A percentile compares a stretch with the other conserved stretches of the same genome.
These are phyloP conservation scores for Hypoxylon intermedium DNA, from an alignment of 495 filamentous ascomycete genomes.

Conservation along the genomic window DNA sequence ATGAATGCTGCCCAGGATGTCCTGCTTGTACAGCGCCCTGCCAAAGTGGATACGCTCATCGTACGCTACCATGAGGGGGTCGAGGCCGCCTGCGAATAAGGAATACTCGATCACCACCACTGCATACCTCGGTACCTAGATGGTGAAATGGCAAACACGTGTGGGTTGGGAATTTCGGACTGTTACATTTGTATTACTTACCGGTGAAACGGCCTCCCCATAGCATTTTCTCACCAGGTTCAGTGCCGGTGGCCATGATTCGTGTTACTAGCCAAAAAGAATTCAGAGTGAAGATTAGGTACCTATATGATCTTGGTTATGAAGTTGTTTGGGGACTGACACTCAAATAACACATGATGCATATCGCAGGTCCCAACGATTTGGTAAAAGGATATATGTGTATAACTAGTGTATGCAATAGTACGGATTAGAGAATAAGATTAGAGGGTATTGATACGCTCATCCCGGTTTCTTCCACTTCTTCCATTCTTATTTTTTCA, in stretches of 20 bases:
- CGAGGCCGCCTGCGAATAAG: constrained; percentile 67
- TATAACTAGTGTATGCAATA: no score
- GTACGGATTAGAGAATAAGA: neutral
- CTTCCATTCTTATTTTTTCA: neutral
- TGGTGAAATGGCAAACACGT: neutral
- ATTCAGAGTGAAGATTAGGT: neutral
- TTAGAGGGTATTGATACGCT: neutral
- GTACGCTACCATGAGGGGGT: constrained; percentile 88
- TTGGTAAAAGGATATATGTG: neutral
- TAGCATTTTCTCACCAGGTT: constrained; percentile 64
- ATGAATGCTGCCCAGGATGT: constrained; percentile 82
- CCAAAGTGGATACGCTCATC: constrained; percentile 89
- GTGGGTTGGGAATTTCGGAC: neutral
- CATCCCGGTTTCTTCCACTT: constrained; percentile 22
- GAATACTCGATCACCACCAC: neutral
- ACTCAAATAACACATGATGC: constrained; percentile 35
- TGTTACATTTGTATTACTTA: constrained; percentile 42
- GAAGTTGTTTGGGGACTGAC: constrained; percentile 25
- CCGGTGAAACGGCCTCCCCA: constrained; percentile 87
- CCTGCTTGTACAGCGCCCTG: constrained; percentile 79
- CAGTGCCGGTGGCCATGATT: constrained; percentile 24
- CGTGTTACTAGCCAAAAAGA: no score
- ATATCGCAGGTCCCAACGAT: neutral
- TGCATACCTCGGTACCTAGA: neutral
- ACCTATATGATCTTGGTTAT: neutral